A percentile compares a stretch with the other conserved stretches of the same genome.
Conservation (phyloP, 1,139 yeast genomes). For the Geotrichum bryndzae region DNA sequence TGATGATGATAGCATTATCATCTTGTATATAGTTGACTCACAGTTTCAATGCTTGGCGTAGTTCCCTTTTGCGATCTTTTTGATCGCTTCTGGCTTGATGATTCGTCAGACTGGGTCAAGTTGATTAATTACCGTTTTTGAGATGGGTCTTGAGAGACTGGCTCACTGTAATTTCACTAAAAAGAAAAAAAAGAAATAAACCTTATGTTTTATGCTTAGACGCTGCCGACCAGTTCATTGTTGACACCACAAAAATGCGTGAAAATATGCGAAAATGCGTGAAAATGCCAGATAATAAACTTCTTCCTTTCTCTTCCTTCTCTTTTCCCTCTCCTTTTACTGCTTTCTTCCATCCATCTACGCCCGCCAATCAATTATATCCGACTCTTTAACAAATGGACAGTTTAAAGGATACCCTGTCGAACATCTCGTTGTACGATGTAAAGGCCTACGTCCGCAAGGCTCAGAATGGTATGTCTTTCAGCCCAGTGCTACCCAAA, state of each 20-base stretch:
- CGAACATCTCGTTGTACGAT: slow-evolving; percentile 84
- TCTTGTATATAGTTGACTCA: not conserved
- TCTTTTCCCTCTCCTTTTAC: not conserved
- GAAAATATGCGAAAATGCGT: not conserved
- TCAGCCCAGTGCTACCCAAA: not conserved
- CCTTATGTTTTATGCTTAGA: not conserved
- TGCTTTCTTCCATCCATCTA: not conserved
- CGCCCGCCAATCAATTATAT: not conserved
- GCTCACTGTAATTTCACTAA: not conserved
- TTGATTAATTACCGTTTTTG: not conserved
- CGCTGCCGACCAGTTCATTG: not conserved
- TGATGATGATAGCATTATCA: no score
- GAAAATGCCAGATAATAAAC: not conserved
- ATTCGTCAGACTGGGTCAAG: not conserved
- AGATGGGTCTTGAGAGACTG: not conserved
- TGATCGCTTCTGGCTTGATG: not conserved
- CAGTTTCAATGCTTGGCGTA: not conserved
- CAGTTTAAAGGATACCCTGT: slow-evolving; percentile 62
- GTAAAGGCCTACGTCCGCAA: slow-evolving; percentile 96
- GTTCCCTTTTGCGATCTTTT: not conserved
- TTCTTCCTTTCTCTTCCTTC: not conserved
- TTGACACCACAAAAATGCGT: not conserved
- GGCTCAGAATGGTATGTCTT: slow-evolving; percentile 70
- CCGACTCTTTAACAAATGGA: slow-evolving; percentile 43
- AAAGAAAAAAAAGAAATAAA: not conserved